These are phyloP conservation scores for Arthrobotrys entomopaga DNA, from an alignment of 2,329 filamentous ascomycete genomes.

Conservation along the genomic window DNA sequence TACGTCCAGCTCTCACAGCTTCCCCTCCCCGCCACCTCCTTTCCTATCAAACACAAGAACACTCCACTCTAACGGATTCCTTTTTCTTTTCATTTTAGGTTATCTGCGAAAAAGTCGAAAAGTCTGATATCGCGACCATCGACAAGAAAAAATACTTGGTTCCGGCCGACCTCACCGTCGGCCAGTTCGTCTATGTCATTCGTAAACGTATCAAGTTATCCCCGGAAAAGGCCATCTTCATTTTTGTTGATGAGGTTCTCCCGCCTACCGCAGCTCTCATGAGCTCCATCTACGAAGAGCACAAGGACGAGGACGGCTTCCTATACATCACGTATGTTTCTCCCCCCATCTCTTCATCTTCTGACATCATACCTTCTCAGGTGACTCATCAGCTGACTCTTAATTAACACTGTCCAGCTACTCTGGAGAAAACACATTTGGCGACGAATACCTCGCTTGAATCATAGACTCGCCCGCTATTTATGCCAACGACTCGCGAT, in stretches of 20 bases:
- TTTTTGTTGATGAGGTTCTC: slow-evolving; percentile 98
- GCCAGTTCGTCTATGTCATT: slow-evolving; percentile 99
- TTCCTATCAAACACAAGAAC: background rate
- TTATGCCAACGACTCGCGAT: slow-evolving; percentile 25
- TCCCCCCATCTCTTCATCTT: background rate
- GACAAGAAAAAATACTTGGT: slow-evolving; percentile 99
- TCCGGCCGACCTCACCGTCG: slow-evolving; percentile 94
- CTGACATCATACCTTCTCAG: background rate
- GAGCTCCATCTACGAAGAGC: slow-evolving; percentile 99
- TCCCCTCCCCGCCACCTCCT: slow-evolving; percentile 56
- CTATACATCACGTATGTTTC: slow-evolving; percentile 91
- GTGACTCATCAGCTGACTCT: slow-evolving; percentile 57
- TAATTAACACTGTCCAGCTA: slow-evolving; percentile 67
- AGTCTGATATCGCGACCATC: slow-evolving; percentile 98
- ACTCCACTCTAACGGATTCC: slow-evolving; percentile 56
- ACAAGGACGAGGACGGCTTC: slow-evolving; percentile 84
- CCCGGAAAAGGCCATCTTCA: slow-evolving; percentile 99
- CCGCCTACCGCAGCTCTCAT: slow-evolving; percentile 96
- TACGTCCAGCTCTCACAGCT: slow-evolving; percentile 67
- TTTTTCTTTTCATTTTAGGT: slow-evolving; percentile 72
- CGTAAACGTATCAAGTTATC: slow-evolving; percentile 99
- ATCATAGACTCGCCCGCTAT: slow-evolving; percentile 39
- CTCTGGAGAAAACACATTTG: slow-evolving; percentile 99
- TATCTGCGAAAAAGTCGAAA: slow-evolving; percentile 99
- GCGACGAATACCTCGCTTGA: slow-evolving; percentile 63